Base-by-base conservation (phyloP, 495 filamentous ascomycete genomes). In the Rhizodiscina lignyota region DNA sequence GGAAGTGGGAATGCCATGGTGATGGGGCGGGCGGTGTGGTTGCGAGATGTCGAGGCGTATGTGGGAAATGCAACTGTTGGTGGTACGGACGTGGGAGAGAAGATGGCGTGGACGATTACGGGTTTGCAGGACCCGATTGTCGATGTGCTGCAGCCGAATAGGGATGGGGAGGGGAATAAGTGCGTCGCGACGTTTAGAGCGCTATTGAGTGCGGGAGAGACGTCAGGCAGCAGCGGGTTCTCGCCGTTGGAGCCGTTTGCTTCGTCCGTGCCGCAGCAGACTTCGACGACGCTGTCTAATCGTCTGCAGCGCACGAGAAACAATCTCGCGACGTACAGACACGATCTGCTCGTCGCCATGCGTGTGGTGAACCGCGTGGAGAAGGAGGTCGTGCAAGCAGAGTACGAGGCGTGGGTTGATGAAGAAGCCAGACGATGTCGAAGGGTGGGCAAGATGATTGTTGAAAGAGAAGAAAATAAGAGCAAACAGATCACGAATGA, bases 361-460 rank as follows among this genome's bases (percentile, higher is more conserved):
- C 75, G 86, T 4, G 68, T 94, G 2, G 74, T 97, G 34, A 94
- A 96, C 51, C 75, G 67, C 29, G 72, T 96, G 6, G 89, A 97
- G 60, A 58, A 63, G 34, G 87, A 94, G 52, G 74, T 91, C 50
- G 42, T 96, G 37, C 64, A 68, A 37, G 76, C 71, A 2, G 86
- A 94, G 59, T 97, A 82, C 77, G 85, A 91, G 58, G 77, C 77
- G 27, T 96, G 85, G 84, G 64, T 96, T 12, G 50, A 61, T 3
- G 72, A 75, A 27, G 86, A 94, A 58, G 65, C 63, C 35, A 46
- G 54, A 17, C 69, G 74, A 37, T 93, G 84, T 56, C 66, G 66
- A 30, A 64, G 71, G 47, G 66, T 83, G 3, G 61, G 64, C 38
- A 53, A 49, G 5, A 53, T 77, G 38, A 50, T 80, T 11, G 30